Evolutionary conservation across 2,329 filamentous ascomycete genomes (phyloP).

Genomic region (Coniochaeta sp.): DNA sequence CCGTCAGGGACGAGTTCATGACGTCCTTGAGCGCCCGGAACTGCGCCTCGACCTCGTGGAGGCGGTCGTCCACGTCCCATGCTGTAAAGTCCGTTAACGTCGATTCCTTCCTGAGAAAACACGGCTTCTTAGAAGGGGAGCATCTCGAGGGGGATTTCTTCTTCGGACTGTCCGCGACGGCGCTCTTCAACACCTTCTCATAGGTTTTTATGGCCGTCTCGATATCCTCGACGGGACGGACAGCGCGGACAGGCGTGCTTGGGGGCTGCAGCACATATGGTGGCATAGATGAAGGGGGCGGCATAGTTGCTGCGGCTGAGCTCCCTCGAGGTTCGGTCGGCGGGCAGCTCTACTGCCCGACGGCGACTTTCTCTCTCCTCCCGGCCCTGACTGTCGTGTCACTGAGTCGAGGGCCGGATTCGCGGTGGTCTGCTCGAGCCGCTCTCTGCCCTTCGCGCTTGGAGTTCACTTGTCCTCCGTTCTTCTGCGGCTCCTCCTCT

Average conservation of each 20-base stretch:
- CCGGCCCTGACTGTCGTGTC: not conserved
- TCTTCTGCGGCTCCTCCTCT: constrained; percentile 6
- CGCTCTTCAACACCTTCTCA: constrained; percentile 16
- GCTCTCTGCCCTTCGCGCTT: constrained; percentile 14
- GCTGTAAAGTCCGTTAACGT: constrained; percentile 57
- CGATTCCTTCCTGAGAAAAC: constrained; percentile 67
- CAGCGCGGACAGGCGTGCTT: not conserved
- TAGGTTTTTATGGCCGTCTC: constrained; percentile 14
- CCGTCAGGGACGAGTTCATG: constrained; percentile 60
- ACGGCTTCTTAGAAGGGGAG: constrained; percentile 33
- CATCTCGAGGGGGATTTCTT: constrained; percentile 28
- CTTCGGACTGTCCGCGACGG: constrained; percentile 21
- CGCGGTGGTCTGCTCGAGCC: constrained; percentile 12
- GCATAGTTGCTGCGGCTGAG: not conserved
- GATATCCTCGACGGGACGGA: not conserved
- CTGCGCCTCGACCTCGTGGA: constrained; percentile 70
- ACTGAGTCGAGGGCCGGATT: not conserved
- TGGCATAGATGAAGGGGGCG: not conserved
- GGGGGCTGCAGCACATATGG: not conserved
- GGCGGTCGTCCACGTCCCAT: constrained; percentile 72
- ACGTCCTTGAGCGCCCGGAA: constrained; percentile 66
- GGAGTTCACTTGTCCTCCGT: constrained; percentile 41
- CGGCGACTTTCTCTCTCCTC: not conserved
- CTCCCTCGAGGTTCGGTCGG: not conserved
- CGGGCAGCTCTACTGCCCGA: not conserved